A percentile compares a stretch with the other conserved stretches of the same genome.
phyloP scores from a whole-genome alignment of 129 eudicot species.

The Flaveria linearis region DNA sequence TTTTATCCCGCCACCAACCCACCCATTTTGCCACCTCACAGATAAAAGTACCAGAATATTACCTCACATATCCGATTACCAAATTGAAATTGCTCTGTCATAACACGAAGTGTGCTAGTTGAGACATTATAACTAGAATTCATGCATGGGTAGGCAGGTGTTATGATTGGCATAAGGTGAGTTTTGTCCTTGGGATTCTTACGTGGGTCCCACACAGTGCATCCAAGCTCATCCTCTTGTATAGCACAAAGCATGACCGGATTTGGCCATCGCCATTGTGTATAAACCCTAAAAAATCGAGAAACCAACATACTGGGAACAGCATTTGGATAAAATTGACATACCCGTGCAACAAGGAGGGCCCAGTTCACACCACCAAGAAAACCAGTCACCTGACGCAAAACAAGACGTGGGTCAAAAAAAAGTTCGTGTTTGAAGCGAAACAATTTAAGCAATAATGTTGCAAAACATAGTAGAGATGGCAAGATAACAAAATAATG shows the following conservation, averaged over 20 bases:
- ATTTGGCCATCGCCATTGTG: constrained; percentile 97
- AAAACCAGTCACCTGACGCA: constrained; percentile 82
- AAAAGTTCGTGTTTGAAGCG: neutral
- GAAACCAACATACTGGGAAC: constrained; percentile 94
- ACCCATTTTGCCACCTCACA: constrained; percentile 26
- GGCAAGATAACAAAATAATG: neutral
- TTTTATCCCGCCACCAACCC: neutral
- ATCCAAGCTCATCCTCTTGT: constrained; percentile 87
- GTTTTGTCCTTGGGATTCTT: constrained; percentile 75
- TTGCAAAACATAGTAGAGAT: neutral
- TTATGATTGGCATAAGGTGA: constrained; percentile 95
- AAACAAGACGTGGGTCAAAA: neutral
- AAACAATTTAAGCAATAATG: neutral
- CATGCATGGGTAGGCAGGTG: constrained; percentile 99
- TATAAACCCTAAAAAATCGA: constrained; percentile 88
- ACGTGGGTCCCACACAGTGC: constrained; percentile 92
- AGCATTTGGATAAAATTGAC: constrained; percentile 94
- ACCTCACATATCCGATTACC: constrained; percentile 79
- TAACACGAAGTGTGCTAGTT: constrained; percentile 83
- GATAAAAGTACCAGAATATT: neutral
- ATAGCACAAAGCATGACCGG: constrained; percentile 96
- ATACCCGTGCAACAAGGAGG: constrained; percentile 87
- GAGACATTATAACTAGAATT: constrained; percentile 97
- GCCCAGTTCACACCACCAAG: constrained; percentile 99
- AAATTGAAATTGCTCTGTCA: constrained; percentile 80